A percentile compares a stretch with the other conserved stretches of the same genome.
Evolutionary conservation across 1,284 basidiomycete genomes (phyloP).

Genomic region (Amylostereum areolatum): DNA sequence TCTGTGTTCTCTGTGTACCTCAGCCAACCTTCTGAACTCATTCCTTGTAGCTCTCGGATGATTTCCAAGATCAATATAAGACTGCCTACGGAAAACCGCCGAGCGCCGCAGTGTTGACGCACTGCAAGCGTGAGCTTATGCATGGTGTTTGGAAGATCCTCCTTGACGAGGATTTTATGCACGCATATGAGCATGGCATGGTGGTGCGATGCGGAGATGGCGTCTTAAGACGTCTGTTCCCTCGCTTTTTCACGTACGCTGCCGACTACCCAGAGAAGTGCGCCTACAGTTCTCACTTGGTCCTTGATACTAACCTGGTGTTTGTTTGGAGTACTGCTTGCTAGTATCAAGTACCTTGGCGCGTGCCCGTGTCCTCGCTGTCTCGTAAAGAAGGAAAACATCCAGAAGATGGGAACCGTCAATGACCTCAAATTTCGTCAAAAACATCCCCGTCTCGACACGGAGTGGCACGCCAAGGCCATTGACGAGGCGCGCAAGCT

Average conservation of each 20-base stretch:
- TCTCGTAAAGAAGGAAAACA: slow-evolving; percentile 10
- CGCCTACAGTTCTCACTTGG: slow-evolving; percentile 2
- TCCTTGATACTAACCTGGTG: background rate
- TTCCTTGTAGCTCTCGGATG: slow-evolving; percentile 6
- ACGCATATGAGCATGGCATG: slow-evolving; percentile 18
- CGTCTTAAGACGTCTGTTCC: slow-evolving; percentile 13
- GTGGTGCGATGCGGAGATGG: slow-evolving; percentile 16
- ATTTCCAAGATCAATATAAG: slow-evolving; percentile 4
- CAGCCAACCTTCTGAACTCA: background rate
- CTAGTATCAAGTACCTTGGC: slow-evolving; percentile 11
- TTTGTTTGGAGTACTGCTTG: slow-evolving; percentile 12
- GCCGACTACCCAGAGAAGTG: slow-evolving; percentile 21
- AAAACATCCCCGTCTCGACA: too few species aligned
- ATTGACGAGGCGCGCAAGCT: slow-evolving; percentile 8
- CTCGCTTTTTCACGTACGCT: slow-evolving; percentile 17
- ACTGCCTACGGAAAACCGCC: background rate
- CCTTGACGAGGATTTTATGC: slow-evolving; percentile 17
- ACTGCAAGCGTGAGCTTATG: slow-evolving; percentile 17
- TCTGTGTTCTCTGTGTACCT: background rate
- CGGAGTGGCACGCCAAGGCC: background rate
- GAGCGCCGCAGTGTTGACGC: slow-evolving; percentile 8
- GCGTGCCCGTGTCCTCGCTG: slow-evolving; percentile 25
- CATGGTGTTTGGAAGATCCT: slow-evolving; percentile 13
- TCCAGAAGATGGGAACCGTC: slow-evolving; percentile 8
- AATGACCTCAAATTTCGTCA: too few species aligned